Evolutionary conservation across 129 eudicot genomes (phyloP).

Genomic region (Flaveria ramosissima): DNA sequence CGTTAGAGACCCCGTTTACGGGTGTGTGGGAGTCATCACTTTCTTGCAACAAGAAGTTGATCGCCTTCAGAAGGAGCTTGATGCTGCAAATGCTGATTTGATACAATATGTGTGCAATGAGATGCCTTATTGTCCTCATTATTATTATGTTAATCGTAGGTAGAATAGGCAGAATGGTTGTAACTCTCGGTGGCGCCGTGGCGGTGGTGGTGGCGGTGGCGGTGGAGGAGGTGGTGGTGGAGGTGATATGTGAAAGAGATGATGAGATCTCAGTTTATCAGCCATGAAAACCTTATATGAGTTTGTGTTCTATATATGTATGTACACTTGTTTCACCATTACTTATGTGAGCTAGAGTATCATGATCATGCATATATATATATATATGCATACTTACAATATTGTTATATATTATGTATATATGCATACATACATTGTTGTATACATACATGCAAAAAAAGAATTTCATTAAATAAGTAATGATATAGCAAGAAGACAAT

Average conservation of each 20-base stretch:
- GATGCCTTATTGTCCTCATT: background rate
- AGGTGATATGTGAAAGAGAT: background rate
- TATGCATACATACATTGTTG: background rate
- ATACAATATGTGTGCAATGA: conserved; percentile 48
- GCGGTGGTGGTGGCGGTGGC: background rate
- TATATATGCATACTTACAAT: too few relatives aligned
- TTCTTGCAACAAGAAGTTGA: conserved; percentile 77
- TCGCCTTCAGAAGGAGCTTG: conserved; percentile 75
- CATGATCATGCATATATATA: too few relatives aligned
- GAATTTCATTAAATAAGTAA: background rate
- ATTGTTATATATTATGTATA: too few relatives aligned
- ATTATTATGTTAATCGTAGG: conserved; percentile 7
- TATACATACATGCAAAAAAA: background rate
- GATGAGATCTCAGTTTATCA: background rate
- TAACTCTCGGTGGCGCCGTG: conserved; percentile 10
- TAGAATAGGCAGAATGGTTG: conserved; percentile 33
- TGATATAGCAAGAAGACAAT: background rate
- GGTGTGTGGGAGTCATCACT: conserved; percentile 78
- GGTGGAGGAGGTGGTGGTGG: conserved; percentile 40
- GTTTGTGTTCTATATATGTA: background rate
- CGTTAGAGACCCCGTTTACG: conserved; percentile 79
- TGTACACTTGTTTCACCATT: background rate
- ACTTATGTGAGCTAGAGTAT: background rate
- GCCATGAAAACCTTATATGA: conserved; percentile 8
- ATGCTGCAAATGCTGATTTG: conserved; percentile 73